phyloP scores from a whole-genome alignment of 768 basidiomycete genomes.

The Tulasnella sp. region DNA sequence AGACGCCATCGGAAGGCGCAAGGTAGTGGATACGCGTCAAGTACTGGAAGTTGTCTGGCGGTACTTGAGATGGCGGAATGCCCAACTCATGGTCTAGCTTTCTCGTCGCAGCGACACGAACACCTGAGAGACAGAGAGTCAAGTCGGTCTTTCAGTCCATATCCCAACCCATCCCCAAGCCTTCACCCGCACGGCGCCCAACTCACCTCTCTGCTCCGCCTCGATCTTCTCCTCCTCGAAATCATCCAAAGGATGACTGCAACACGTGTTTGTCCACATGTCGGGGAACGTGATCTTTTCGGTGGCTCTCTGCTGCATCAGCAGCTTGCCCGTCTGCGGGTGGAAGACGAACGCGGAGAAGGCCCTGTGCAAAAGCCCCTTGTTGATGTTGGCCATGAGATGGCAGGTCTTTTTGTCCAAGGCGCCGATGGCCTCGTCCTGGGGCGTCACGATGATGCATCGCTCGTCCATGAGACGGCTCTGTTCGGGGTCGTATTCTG shows the following conservation, averaged over 20 bases:
- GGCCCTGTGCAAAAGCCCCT: slow-evolving; percentile 91
- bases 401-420: slow-evolving; percentile 98
- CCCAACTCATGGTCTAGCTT: slow-evolving; percentile 97
- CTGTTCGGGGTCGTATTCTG: slow-evolving; percentile 85
- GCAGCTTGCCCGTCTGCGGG: slow-evolving; percentile 85
- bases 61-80: slow-evolving; percentile 72
- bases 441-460: slow-evolving; percentile 86
- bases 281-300: slow-evolving; percentile 99
- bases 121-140: slow-evolving; percentile 48
- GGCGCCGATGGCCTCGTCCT: slow-evolving; percentile 80
- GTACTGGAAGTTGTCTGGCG: slow-evolving; percentile 85
- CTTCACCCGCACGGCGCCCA: not conserved
- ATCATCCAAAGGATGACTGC: slow-evolving; percentile 93
- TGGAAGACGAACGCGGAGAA: slow-evolving; percentile 98
- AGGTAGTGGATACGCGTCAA: slow-evolving; percentile 96
- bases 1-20: slow-evolving; percentile 84
- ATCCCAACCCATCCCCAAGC: not conserved
- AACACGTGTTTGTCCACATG: slow-evolving; percentile 99
- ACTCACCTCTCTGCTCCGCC: slow-evolving; percentile 52
- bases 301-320: slow-evolving; percentile 91
- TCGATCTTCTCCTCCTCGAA: slow-evolving; percentile 79
- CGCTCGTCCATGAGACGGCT: slow-evolving; percentile 93
- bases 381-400: slow-evolving; percentile 93
- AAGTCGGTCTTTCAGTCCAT: not conserved
- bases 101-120: slow-evolving; percentile 83